Base-by-base conservation (phyloP, 345 rosid genomes). In the Orychophragmus violaceus region DNA sequence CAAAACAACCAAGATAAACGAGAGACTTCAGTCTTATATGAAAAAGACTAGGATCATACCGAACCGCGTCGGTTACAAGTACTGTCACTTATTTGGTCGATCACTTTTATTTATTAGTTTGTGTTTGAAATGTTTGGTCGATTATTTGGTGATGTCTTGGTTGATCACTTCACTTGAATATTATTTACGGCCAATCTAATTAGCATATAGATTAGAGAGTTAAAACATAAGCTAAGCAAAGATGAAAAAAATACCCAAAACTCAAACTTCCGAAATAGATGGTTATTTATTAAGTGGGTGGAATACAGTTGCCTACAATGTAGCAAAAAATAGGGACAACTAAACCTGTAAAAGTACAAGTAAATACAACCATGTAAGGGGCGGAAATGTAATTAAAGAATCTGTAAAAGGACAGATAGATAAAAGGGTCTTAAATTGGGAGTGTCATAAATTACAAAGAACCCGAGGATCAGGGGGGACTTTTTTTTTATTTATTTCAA, bases 391-490 rank as follows among this genome's bases (percentile, higher is more conserved):
- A 28, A 71, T 30, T 10, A 21, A 44, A 24, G 27, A 17, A 44
- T 44, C n/a, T 54, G 58, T 18, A 44, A 33, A 62, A 71, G 63
- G 63, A 71, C 63, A 62, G 28, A 24, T 32, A 62, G 55, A 33
- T 19, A 42, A 68, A 48, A 41, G 44, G 70, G 63, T 55, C 69
- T 69, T 59, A 27, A 49, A 57, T 69, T 50, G 61, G 64, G 52
- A 72, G 64, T 45, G 65, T 49, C 67, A 58, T 72, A 58, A 72
- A 72, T 65, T 65, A 72, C 76, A 72, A 72, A 72, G 67, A 72
- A 72, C 76, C 76, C 76, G 76, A 72, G 71, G 71, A 72, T 72
- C 70, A 72, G 60, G 76, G 75, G 71, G 37, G 76, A 58, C 76
- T 64, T 58, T 50, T 11, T 24, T 23, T 6, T 37, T 27, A n/a